Evolutionary conservation across 2,329 filamentous ascomycete species (phyloP).

Genomic region (Aspergillus proliferans): DNA sequence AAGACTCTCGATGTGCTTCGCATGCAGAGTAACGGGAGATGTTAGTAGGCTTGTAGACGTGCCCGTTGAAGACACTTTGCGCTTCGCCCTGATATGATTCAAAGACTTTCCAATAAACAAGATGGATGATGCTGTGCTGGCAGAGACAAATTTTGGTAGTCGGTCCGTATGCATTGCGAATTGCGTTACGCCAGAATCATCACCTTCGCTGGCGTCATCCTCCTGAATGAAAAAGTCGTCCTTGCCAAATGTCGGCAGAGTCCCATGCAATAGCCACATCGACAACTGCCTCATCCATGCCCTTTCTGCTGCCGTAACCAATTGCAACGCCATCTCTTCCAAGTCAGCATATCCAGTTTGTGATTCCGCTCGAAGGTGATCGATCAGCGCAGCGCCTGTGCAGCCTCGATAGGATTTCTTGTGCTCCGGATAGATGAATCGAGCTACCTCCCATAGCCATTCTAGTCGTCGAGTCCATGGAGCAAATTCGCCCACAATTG

Average conservation of each 20-base stretch:
- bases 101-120: slow-evolving; percentile 86
- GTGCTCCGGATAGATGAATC: slow-evolving; percentile 56
- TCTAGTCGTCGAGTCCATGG: slow-evolving; percentile 78
- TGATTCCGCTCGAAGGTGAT: slow-evolving; percentile 66
- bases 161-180: slow-evolving; percentile 56
- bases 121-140: slow-evolving; percentile 70
- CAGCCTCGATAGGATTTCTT: slow-evolving; percentile 38
- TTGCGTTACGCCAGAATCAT: slow-evolving; percentile 42
- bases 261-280: slow-evolving; percentile 85
- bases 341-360: slow-evolving; percentile 87
- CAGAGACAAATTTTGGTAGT: slow-evolving; percentile 72
- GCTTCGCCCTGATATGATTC: slow-evolving; percentile 65
- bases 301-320: slow-evolving; percentile 73
- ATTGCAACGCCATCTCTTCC: slow-evolving; percentile 64
- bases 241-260: slow-evolving; percentile 67
- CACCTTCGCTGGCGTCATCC: slow-evolving; percentile 32
- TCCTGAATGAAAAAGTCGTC: slow-evolving; percentile 80
- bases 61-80: slow-evolving; percentile 28
- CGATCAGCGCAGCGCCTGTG: slow-evolving; percentile 67
- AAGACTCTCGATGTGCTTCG: slow-evolving; percentile 50
- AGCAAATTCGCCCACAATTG: slow-evolving; percentile 76
- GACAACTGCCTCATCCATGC: slow-evolving; percentile 89
- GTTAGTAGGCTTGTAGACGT: slow-evolving; percentile 36
- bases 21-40: slow-evolving; percentile 53
- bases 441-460: slow-evolving; percentile 72